Percentiles rank a stretch among this genome's conserved stretches.
Evolutionary conservation across 768 basidiomycete species (phyloP).

Genomic region (Tylopilus cervinicoccineus): DNA sequence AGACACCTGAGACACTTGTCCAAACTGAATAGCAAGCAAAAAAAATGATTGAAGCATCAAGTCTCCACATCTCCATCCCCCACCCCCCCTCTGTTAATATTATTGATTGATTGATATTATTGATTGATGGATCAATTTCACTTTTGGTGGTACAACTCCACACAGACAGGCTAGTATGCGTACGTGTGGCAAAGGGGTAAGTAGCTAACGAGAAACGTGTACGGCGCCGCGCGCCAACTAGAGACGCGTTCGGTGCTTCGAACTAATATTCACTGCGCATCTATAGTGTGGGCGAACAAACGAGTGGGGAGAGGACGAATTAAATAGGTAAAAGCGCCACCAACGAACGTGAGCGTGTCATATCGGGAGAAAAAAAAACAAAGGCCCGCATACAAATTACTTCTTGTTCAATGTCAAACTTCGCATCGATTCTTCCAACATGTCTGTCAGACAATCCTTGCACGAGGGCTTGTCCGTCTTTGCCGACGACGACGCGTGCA

Average conservation of each 20-base stretch:
- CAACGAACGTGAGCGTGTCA: neutral
- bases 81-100: too few relatives aligned
- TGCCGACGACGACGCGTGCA: conserved; percentile 3
- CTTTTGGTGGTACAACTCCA: conserved; percentile 15
- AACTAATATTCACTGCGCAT: conserved; percentile 9
- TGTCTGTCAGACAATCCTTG: conserved; percentile 31
- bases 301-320: conserved; percentile 15
- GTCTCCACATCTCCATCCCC: too few relatives aligned
- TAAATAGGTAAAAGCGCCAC: conserved; percentile 14
- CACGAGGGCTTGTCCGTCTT: conserved; percentile 19
- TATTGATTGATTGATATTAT: too few relatives aligned
- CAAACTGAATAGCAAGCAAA: too few relatives aligned
- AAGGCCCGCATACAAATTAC: conserved; percentile 5
- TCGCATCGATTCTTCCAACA: conserved; percentile 68
- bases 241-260: neutral
- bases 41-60: too few relatives aligned
- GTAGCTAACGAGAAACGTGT: neutral
- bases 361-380: neutral
- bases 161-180: conserved; percentile 10
- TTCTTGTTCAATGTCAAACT: conserved; percentile 61
- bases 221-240: conserved; percentile 5
- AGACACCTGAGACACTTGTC: too few relatives aligned
- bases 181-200: conserved; percentile 13
- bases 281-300: conserved; percentile 6
- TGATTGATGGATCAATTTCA: too few relatives aligned